A percentile compares a stretch with the other conserved stretches of the same genome.
Evolutionary conservation across 2,329 filamentous ascomycete species (phyloP).

Genomic region (Cucurbitaria berberidis): DNA sequence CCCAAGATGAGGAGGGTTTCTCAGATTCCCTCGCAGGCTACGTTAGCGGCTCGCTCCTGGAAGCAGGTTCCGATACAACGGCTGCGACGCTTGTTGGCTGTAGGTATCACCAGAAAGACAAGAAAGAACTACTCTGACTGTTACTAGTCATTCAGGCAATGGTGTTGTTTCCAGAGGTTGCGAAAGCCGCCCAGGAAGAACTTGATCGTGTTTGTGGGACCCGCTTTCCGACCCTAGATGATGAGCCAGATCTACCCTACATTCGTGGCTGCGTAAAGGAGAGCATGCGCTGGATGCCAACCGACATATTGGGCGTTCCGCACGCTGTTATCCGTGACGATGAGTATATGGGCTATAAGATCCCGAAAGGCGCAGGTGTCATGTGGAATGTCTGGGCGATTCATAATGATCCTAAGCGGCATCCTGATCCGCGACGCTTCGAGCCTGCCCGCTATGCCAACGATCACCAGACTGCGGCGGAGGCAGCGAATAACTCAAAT

Average conservation of each 20-base stretch:
- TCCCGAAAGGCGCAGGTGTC: conserved; percentile 48
- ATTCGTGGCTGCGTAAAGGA: conserved; percentile 40
- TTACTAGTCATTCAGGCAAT: conserved; percentile 32
- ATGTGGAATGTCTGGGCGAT: conserved; percentile 44
- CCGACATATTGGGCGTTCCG: conserved; percentile 27
- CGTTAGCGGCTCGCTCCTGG: conserved; percentile 32
- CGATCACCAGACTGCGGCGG: conserved; percentile 36
- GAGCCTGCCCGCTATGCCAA: conserved; percentile 50
- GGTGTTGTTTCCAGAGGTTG: conserved; percentile 31
- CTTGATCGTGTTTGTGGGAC: conserved; percentile 38
- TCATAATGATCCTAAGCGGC: conserved; percentile 50
- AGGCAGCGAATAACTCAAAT: conserved; percentile 41
- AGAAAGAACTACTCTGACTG: background rate
- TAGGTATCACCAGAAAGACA: background rate
- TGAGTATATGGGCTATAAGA: conserved; percentile 41
- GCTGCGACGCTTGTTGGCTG: conserved; percentile 27
- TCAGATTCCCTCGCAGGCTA: conserved; percentile 32
- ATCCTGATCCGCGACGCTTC: conserved; percentile 52
- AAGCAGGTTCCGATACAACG: conserved; percentile 42
- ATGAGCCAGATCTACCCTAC: conserved; percentile 31
- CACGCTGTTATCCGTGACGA: conserved; percentile 37
- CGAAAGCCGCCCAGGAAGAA: conserved; percentile 30
- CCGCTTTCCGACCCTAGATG: conserved; percentile 38
- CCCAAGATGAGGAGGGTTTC: conserved; percentile 27
- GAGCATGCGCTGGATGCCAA: conserved; percentile 40